A percentile compares a stretch with the other conserved stretches of the same genome.
Conservation (phyloP, 2,329 filamentous ascomycete genomes). For the Trichoderma harzianum region DNA sequence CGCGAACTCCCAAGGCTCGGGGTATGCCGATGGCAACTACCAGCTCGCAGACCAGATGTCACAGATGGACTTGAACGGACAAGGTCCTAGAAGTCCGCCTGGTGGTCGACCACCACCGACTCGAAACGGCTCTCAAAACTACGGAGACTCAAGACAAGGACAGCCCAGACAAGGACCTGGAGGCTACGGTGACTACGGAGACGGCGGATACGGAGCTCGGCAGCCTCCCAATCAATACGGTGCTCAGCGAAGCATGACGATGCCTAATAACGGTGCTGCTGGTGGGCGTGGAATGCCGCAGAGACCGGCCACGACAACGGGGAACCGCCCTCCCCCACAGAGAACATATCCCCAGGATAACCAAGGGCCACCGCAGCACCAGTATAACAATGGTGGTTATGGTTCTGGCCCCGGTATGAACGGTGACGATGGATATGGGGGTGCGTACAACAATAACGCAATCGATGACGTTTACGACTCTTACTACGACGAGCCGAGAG, state of each 20-base stretch:
- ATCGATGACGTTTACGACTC: constrained; percentile 53
- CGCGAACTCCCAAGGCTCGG: constrained; percentile 29
- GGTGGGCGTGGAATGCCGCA: constrained; percentile 42
- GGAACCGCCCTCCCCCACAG: constrained; percentile 51
- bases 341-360: constrained; percentile 43
- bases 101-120: constrained; percentile 24
- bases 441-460: constrained; percentile 32
- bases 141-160: constrained; percentile 29
- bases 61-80: constrained; percentile 35
- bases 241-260: constrained; percentile 58
- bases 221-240: constrained; percentile 39
- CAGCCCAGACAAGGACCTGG: constrained; percentile 27
- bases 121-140: constrained; percentile 32
- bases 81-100: constrained; percentile 24
- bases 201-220: constrained; percentile 24
- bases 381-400: constrained; percentile 15
- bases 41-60: constrained; percentile 34
- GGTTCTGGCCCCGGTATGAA: constrained; percentile 23
- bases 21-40: constrained; percentile 25
- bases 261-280: constrained; percentile 50
- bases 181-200: constrained; percentile 29
- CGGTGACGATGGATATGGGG: constrained; percentile 34
- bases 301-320: constrained; percentile 54
- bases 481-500: constrained; percentile 46
- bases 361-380: background rate